A percentile compares a stretch with the other conserved stretches of the same genome.
Evolutionary conservation across 2,329 filamentous ascomycete genomes (phyloP).

Genomic region (Fusarium penzigii): DNA sequence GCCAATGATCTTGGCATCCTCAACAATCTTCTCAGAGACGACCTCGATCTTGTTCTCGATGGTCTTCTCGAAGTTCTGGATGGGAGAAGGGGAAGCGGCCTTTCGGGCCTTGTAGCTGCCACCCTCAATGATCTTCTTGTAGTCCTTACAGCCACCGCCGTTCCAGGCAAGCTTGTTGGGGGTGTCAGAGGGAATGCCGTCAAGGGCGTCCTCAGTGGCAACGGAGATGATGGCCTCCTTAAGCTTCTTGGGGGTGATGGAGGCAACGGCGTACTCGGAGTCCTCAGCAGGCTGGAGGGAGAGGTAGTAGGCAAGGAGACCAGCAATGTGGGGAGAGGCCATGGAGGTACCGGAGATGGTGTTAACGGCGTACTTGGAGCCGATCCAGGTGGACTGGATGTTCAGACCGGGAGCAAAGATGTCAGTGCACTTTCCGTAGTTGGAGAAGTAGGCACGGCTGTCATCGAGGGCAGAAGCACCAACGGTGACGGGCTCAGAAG

Average conservation of each 20-base stretch:
- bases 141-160: slow-evolving; percentile 93
- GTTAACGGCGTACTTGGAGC: slow-evolving; percentile 93
- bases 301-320: slow-evolving; percentile 96
- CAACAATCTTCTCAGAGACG: slow-evolving; percentile 56
- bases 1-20: slow-evolving; percentile 53
- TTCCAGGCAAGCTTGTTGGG: slow-evolving; percentile 98
- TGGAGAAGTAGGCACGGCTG: slow-evolving; percentile 99
- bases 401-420: slow-evolving; percentile 97
- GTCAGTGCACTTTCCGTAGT: slow-evolving; percentile 99
- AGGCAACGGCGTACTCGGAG: slow-evolving; percentile 86
- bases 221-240: slow-evolving; percentile 86
- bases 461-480: slow-evolving; percentile 92
- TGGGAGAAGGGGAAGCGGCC: slow-evolving; percentile 39
- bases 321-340: slow-evolving; percentile 95
- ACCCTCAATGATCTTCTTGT: slow-evolving; percentile 74
- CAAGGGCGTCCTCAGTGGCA: slow-evolving; percentile 75
- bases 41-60: slow-evolving; percentile 63
- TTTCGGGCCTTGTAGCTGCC: slow-evolving; percentile 67
- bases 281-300: slow-evolving; percentile 89
- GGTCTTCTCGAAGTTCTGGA: slow-evolving; percentile 62
- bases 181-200: slow-evolving; percentile 82
- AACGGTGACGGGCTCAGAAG: slow-evolving; percentile 89
- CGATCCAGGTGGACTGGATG: slow-evolving; percentile 98
- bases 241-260: slow-evolving; percentile 90
- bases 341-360: slow-evolving; percentile 99